A percentile compares a stretch with the other conserved stretches of the same genome.
Evolutionary conservation across 192 early-diverging fungal genomes (phyloP).

Genomic region (Pecoramyces ruminantium): DNA sequence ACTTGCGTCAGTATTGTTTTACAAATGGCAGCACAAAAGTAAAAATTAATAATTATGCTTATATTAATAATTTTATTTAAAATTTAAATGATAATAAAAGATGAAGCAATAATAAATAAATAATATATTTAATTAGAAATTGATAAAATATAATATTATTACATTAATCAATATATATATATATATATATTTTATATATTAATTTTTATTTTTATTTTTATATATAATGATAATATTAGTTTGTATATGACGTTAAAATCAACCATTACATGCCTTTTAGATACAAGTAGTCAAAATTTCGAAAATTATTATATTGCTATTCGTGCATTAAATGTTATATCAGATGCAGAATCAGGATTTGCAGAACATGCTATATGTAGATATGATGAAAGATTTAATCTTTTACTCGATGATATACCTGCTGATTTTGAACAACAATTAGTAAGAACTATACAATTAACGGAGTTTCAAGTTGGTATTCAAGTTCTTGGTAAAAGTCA

Average conservation of each 20-base stretch:
- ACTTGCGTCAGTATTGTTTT: slow-evolving; percentile 18
- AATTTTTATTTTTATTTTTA: too few species aligned
- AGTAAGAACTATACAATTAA: slow-evolving; percentile 10
- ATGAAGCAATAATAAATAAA: too few species aligned
- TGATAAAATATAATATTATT: too few species aligned
- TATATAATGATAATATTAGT: too few species aligned
- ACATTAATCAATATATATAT: too few species aligned
- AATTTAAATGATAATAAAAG: too few species aligned
- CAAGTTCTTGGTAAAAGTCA: slow-evolving; percentile 13
- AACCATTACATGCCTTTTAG: neutral
- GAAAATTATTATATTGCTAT: slow-evolving; percentile 18
- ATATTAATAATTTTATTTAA: too few species aligned
- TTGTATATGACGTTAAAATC: neutral
- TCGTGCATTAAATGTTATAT: slow-evolving; percentile 17
- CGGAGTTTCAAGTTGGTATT: slow-evolving; percentile 16
- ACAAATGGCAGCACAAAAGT: slow-evolving; percentile 29
- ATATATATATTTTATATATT: too few species aligned
- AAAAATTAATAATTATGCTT: neutral
- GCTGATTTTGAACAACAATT: slow-evolving; percentile 15
- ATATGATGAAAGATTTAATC: slow-evolving; percentile 10
- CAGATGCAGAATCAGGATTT: slow-evolving; percentile 25
- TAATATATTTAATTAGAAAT: too few species aligned
- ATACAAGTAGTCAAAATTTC: neutral
- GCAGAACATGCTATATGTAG: slow-evolving; percentile 1
- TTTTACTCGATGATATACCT: slow-evolving; percentile 13